Evolutionary conservation across 495 filamentous ascomycete genomes (phyloP), one percentile per base, ranked within the genome.

Genomic region (Penicillium diatomitis): DNA sequence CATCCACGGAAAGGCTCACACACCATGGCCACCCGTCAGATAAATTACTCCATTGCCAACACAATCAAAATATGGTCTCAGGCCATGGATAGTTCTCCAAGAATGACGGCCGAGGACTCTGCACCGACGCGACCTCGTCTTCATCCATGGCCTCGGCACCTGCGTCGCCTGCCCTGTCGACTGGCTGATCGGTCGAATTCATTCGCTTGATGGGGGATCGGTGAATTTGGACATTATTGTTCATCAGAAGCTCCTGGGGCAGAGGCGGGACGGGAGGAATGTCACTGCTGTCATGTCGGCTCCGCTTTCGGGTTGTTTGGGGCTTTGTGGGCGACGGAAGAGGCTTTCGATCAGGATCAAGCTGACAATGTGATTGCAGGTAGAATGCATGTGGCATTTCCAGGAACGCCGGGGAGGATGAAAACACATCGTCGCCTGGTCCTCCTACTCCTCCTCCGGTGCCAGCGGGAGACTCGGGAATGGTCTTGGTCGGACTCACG

Each of bases 221-320:
- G 8, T 54, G 66, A 0, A 64, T 58, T 48, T 64, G 66, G n/a
- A 62, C 60, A 27, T 67, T 63, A 40, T 62, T 20, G 20, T 20
- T 68, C 11, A 49, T 52, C 9, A 61, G 58, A n/a, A 72, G 56
- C 6, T 71, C 67, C 34, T 71, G 68, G 0, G 71, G 70, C 0
- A 73, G 55, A 2, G 68, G 70, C 5, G 72, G 71, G 2, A 75
- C 66, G 10, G 72, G 72, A 0, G 72, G 72, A 38, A 74, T 69
- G 43, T 72, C 60, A 3, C 62, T 56, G 20, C 20, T 20, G 36
- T 63, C 59, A 8, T 54, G 53, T 6, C 53, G 59, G 33, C 58
- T 48, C 38, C 59, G 59, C 11, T 37, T 58, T 9, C 57, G 58
- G 8, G 50, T 50, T 6, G 60, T 41, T 34, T 42, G 54, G 2